Base-by-base conservation (phyloP, 164 flowering plant genomes). In the Saururus chinensis region DNA sequence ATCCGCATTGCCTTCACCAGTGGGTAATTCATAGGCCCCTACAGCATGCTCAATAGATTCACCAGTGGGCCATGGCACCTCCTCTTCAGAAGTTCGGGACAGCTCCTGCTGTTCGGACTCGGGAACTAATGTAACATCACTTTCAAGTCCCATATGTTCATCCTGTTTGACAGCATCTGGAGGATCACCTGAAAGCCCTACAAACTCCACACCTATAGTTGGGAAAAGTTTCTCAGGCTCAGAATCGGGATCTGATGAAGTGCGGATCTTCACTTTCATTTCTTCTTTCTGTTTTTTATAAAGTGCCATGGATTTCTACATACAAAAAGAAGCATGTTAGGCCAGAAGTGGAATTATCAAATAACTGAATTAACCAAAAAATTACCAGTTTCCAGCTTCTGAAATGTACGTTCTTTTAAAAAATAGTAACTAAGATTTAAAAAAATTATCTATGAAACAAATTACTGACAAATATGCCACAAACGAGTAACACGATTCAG, bases 241-340 rank as follows among this genome's bases (percentile, higher is more conserved):
- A 22, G 56, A 53, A 53, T 25, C 56, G 24, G 25, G 22, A 60
- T 21, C 25, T 26, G 57, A 55, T 22, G 53, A 60, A 5, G 26
- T 14, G 12, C 30, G 54, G 51, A 35, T 41, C 59, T 19, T 56
- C 26, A 58, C 54, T 53, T 62, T 53, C 21, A 53, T 59, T 41
- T 68, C 76, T 53, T 66, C 72, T 20, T 63, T 69, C 73, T 81
- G 86, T 73, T 78, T 77, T 77, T 76, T 83, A 76, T 90, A 90
- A 6, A 82, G 81, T 41, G 68, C 63, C 81, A 90, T 71, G 41
- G 97, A 85, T 70, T 73, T 78, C 97, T 90, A 84, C 78, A 78
- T 25, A 49, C 40, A 48, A 21, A 10, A 62, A 68, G 48, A 25
- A 9, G 12, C 45, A 26, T 6, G 6, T 30, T 2, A 30, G 37